These are phyloP conservation scores for Aspergillus carlsbadensis DNA, from an alignment of 495 filamentous ascomycete species.

Conservation along the genomic window DNA sequence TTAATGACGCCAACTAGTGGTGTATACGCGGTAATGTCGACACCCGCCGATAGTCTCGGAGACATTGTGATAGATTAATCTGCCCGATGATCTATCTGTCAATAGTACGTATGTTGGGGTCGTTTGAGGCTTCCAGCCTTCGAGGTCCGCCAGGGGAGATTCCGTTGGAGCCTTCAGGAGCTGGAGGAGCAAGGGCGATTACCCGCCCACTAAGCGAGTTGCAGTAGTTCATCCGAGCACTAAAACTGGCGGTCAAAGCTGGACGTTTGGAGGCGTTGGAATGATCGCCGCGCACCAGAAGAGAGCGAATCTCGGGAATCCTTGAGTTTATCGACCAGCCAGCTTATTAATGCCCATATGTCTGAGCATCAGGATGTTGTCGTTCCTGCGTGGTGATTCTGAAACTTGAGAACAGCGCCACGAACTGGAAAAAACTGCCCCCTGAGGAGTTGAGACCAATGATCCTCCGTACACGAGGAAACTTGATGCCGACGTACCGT, in stretches of 20 bases:
- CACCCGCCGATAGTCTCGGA: conserved; percentile 1
- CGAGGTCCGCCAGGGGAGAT: background rate
- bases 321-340: background rate
- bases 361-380: too few relatives aligned
- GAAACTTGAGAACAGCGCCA: conserved; percentile 7
- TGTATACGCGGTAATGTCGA: background rate
- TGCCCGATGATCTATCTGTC: background rate
- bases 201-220: conserved; percentile 24
- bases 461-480: background rate
- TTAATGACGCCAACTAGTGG: conserved; percentile 1
- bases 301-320: conserved; percentile 7
- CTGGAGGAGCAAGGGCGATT: conserved; percentile 3
- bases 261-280: conserved; percentile 26
- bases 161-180: background rate
- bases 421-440: background rate
- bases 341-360: conserved; percentile 7
- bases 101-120: too few relatives aligned
- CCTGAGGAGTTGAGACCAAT: background rate
- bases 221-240: conserved; percentile 27
- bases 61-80: background rate
- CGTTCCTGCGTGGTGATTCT: background rate
- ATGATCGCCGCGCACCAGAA: conserved; percentile 28
- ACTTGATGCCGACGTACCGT: background rate
- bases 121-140: background rate
- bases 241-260: conserved; percentile 25